Percentiles rank a stretch among this genome's conserved stretches.
These are phyloP conservation scores for Apophysomyces variabilis DNA, from an alignment of 371 early-diverging fungal genomes.

Conservation along the genomic window DNA sequence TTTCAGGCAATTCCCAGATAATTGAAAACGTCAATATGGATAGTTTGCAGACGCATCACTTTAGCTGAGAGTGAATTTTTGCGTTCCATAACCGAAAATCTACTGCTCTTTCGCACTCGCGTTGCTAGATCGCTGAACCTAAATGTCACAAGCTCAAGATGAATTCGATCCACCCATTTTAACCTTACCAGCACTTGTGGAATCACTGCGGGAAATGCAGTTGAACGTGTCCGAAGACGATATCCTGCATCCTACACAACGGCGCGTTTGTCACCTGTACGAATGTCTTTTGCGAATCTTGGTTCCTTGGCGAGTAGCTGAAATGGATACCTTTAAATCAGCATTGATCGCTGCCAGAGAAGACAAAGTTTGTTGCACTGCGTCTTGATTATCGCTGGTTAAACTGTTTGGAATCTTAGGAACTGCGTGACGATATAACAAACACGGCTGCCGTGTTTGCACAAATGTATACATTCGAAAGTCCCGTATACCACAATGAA, in stretches of 20 bases:
- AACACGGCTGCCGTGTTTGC: neutral
- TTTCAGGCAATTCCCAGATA: too few species aligned
- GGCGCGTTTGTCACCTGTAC: constrained; percentile 22
- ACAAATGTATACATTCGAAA: neutral
- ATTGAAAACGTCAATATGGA: too few species aligned
- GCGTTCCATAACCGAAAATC: neutral
- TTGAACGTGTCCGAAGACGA: constrained; percentile 24
- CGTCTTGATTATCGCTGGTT: neutral
- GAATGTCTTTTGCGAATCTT: constrained; percentile 21
- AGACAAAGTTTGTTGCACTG: neutral
- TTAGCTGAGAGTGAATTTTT: too few species aligned
- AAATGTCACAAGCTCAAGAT: neutral
- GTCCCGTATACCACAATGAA: neutral
- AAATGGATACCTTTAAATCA: constrained; percentile 12
- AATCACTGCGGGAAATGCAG: constrained; percentile 23
- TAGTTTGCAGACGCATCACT: too few species aligned
- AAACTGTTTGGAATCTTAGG: constrained; percentile 8
- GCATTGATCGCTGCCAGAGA: neutral
- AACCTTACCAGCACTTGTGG: constrained; percentile 13
- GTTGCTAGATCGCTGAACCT: too few species aligned
- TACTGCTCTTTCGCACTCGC: constrained; percentile 7
- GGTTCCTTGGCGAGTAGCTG: constrained; percentile 18
- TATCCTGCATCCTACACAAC: constrained; percentile 27
- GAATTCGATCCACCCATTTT: constrained; percentile 20
- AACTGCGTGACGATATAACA: neutral